Evolutionary conservation across 2,329 filamentous ascomycete species (phyloP), one percentile per base, ranked within the genome.

Genomic region (Neonectria magnoliae): DNA sequence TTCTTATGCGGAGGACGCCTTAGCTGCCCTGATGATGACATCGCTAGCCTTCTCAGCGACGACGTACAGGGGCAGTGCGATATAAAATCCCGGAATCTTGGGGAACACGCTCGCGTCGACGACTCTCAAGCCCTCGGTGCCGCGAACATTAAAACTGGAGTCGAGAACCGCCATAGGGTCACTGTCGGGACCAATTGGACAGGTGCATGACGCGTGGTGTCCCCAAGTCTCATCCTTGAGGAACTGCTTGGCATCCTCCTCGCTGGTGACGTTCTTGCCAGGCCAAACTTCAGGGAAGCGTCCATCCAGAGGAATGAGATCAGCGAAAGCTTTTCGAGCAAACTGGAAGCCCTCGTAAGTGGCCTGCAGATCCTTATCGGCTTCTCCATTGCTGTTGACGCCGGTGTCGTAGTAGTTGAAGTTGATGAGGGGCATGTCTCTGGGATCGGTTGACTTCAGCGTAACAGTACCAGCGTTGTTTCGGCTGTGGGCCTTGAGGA

Each of bases 391-490:
- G n/a, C 47, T 18, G 27, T 60, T 44, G 20, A 60, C 62, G 1
- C 85, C 83, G 25, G 82, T 74, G 13, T 78, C 80, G 80, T 82
- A 89, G 72, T 83, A 86, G 70, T 86, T 85, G 79, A 89, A 89
- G 73, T 84, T 82, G 73, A 90, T 90, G 36, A 84, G 77, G 0
- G 90, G 90, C n/a, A 84, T 83, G 57, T 91, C 90, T 1, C 84
- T 83, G 0, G 90, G 89, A 71, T 91, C 83, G 0, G 84, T 80
- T 0, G 88, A 90, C 18, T 80, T 81, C 2, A 93, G 81, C 2
- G 79, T 85, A 14, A 93, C 89, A 0, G 83, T 88, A n/a, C 91
- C 90, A 9, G 83, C 82, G 55, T 83, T 81, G 45, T 92, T 92
- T 8, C 80, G 77, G 29, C 78, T 79, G 52, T 82, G 81, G 0